These are phyloP conservation scores for Antitrichia curtipendula DNA, from an alignment of 225 moss, liverwort and hornwort species.

Conservation along the genomic window DNA sequence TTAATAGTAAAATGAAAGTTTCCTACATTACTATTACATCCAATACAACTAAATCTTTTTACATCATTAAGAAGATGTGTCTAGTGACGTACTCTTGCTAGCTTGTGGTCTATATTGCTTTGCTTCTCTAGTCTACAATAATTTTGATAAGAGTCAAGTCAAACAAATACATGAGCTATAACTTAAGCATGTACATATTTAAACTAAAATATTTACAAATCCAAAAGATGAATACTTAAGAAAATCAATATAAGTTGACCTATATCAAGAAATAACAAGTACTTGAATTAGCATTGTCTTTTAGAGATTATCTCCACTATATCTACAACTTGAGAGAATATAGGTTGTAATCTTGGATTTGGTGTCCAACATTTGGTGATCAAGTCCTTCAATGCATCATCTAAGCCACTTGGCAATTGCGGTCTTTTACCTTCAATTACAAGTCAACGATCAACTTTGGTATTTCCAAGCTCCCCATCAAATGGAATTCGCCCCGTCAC, in stretches of 20 bases:
- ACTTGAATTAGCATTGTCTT: rapidly evolving
- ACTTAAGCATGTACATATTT: too few species aligned
- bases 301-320: rapidly evolving
- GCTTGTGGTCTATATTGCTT: rapidly evolving
- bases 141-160: not conserved
- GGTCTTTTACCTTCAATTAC: not conserved
- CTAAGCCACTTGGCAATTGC: not conserved
- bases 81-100: not conserved
- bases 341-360: not conserved
- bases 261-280: rapidly evolving
- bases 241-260: not conserved
- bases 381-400: not conserved
- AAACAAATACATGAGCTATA: not conserved
- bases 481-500: not conserved
- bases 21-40: rapidly evolving
- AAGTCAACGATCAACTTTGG: not conserved
- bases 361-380: not conserved
- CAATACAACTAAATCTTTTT: not conserved
- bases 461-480: not conserved
- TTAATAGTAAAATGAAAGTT: not conserved
- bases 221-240: not conserved
- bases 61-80: not conserved
- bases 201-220: not conserved
- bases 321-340: not conserved
- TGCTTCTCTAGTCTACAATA: not conserved